Evolutionary conservation across 768 basidiomycete species (phyloP), one percentile per base, ranked within the genome.

Genomic region (Fomitopsis pulvina): DNA sequence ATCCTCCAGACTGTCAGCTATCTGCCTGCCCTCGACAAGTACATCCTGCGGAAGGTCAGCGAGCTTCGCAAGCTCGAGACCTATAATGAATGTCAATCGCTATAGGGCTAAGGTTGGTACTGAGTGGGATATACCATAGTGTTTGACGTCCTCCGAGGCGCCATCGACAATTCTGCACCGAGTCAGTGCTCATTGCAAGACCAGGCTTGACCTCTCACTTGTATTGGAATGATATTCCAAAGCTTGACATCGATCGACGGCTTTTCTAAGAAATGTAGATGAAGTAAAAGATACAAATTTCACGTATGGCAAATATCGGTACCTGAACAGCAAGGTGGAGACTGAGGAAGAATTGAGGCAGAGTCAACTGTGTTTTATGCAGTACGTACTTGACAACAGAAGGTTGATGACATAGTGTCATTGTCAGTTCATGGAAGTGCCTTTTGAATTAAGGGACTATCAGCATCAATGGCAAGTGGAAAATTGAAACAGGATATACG

Each of bases 281-380:
- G 9, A 7, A 4, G 6, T 47, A 25, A 10, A 10, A 18, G 21
- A 21, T 22, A 34, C 20, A 20, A 37, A 11, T 20, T 3, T 7
- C 20, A 6, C n/a, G n/a, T n/a, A n/a, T n/a, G 28, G 2, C 25
- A 22, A 30, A 12, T 38, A 4, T 14, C 53, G 64, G 50, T 57
- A 88, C 88, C 71, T 89, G 82, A 14, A 89, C 85, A 1, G 87
- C 81, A 10, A 94, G 74, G 65, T 95, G 90, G 37, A 94, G 66
- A 57, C 93, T 96, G 45, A 1, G 43, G 14, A 25, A 29, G 14
- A 45, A 40, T 44, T 51, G 37, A 52, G 28, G 29, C 11, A 20
- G 20, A 2, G 14, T 21, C 27, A n/a, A 32, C 12, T 20, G 39
- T 16, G 16, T 37, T 16, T 16, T 40, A 11, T 38, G 24, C 18